Percentiles rank a stretch among this genome's conserved stretches.
Evolutionary conservation across 2,329 filamentous ascomycete species (phyloP).

Genomic region (Dactylonectria estremocensis): DNA sequence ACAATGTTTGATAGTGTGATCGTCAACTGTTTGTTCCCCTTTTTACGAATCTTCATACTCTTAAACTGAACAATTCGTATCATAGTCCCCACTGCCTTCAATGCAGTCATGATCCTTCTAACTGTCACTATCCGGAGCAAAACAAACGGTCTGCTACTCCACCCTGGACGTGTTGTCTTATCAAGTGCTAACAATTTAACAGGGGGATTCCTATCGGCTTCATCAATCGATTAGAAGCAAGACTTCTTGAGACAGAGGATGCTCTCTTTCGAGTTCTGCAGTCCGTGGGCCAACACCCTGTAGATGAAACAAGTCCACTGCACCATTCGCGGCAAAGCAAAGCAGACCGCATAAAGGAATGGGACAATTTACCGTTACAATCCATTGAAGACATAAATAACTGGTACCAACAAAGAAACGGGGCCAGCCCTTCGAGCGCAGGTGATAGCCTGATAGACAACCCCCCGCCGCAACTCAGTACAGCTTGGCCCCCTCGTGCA

Average conservation of each 20-base stretch:
- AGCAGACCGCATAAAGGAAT: slow-evolving; percentile 48
- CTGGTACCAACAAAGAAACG: slow-evolving; percentile 41
- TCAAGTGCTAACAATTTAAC: not conserved
- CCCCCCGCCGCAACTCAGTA: not conserved
- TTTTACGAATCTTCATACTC: not conserved
- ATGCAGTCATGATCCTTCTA: slow-evolving; percentile 49
- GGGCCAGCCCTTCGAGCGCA: not conserved
- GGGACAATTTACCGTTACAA: slow-evolving; percentile 46
- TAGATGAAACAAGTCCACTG: slow-evolving; percentile 9
- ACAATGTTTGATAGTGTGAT: slow-evolving; percentile 38
- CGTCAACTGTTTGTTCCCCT: slow-evolving; percentile 35
- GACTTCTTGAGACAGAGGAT: slow-evolving; percentile 53
- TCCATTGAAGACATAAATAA: slow-evolving; percentile 33
- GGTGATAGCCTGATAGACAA: not conserved
- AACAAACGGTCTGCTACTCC: slow-evolving; percentile 48
- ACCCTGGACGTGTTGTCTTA: not conserved
- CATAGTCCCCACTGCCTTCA: slow-evolving; percentile 50
- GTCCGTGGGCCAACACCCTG: slow-evolving; percentile 14
- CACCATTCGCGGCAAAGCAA: slow-evolving; percentile 42
- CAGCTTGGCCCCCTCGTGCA: not conserved
- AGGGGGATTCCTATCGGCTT: slow-evolving; percentile 58
- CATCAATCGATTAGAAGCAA: slow-evolving; percentile 56
- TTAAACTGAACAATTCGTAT: not conserved
- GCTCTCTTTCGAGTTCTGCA: slow-evolving; percentile 47
- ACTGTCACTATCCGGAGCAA: slow-evolving; percentile 53